Base-by-base conservation (phyloP, 805 yeast species). In the Saccharomycopsis guyanensis region DNA sequence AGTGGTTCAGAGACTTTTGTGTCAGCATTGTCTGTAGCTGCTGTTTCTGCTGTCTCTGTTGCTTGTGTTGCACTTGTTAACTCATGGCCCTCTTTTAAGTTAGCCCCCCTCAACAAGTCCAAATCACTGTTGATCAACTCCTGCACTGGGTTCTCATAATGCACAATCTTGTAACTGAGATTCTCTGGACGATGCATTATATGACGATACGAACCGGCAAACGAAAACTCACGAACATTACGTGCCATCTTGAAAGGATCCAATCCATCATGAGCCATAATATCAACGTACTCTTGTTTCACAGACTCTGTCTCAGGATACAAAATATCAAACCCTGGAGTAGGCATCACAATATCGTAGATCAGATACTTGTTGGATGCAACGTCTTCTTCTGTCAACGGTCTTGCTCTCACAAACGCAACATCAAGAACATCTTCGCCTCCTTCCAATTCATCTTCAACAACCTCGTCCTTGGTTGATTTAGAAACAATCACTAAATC, bases 261-360 rank as follows among this genome's bases (percentile, higher is more conserved):
- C 56, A 93, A 73, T 0, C 80, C 83, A 59, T 93, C 97, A 44
- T 72, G 68, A 2, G 71, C 73, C 97, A 93, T 93, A 6, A 77
- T 68, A 2, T 75, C 78, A 37, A 75, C 73, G 59, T 89, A 89
- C 1, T 76, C 75, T 35, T 78, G 70, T 55, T 68, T 70, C 40
- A 86, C 66, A 36, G 71, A 62, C 44, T 70, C 71, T 57, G 86
- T 84, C 8, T 72, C 66, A 4, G 99, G 98, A 59, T 93, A 93
- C 12, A 71, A 59, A n/a, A 93, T 77, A 59, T 88, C 97, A 61
- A 79, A 88, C 0, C 99, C 99, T 2, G 99, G 98, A 0, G 95
- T 77, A n/a, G 99, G 97, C 46, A 93, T 69, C 2, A 94, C 95
- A 24, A 93, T 72, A 62, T 93, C 97, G 58, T 73, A 80, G 29